Evolutionary conservation across 2,329 filamentous ascomycete genomes (phyloP).

Genomic region (Phaeoacremonium minimum): DNA sequence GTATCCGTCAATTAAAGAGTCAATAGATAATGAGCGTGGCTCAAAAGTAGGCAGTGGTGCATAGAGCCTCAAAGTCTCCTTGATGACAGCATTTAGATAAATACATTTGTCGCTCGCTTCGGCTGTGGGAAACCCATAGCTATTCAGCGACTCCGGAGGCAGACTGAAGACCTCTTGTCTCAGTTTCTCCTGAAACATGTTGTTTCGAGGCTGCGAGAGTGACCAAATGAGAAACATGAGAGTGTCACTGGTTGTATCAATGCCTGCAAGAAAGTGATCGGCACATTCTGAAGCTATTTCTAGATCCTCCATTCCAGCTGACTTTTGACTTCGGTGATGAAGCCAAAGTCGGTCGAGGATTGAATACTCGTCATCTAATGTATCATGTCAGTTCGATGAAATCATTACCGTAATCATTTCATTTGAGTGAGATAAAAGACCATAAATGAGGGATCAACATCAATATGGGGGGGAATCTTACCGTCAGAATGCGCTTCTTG

Average conservation of each 20-base stretch:
- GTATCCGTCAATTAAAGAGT: constrained; percentile 19
- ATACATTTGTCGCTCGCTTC: constrained; percentile 29
- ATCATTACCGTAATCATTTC: no score
- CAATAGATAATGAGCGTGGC: constrained; percentile 33
- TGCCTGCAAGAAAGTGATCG: constrained; percentile 48
- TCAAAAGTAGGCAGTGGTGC: constrained; percentile 47
- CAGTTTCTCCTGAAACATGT: constrained; percentile 37
- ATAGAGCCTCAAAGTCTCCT: constrained; percentile 44
- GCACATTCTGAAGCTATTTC: constrained; percentile 49
- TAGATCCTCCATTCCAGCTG: constrained; percentile 27
- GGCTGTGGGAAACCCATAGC: constrained; percentile 24
- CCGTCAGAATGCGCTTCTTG: no score
- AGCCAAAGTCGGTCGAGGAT: constrained; percentile 33
- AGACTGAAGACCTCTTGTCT: constrained; percentile 32
- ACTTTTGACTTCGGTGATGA: constrained; percentile 19
- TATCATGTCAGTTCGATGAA: no score
- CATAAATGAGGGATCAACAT: no score
- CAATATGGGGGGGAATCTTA: no score
- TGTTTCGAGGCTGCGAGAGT: constrained; percentile 37
- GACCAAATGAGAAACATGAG: constrained; percentile 46
- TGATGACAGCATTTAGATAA: constrained; percentile 44
- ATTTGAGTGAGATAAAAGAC: no score
- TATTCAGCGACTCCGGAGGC: constrained; percentile 14
- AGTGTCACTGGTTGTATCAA: constrained; percentile 48
- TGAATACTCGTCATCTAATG: constrained; percentile 9